A percentile compares a stretch with the other conserved stretches of the same genome.
These are phyloP conservation scores for Onygenales sp. DNA, from an alignment of 2,329 filamentous ascomycete genomes.

Conservation along the genomic window DNA sequence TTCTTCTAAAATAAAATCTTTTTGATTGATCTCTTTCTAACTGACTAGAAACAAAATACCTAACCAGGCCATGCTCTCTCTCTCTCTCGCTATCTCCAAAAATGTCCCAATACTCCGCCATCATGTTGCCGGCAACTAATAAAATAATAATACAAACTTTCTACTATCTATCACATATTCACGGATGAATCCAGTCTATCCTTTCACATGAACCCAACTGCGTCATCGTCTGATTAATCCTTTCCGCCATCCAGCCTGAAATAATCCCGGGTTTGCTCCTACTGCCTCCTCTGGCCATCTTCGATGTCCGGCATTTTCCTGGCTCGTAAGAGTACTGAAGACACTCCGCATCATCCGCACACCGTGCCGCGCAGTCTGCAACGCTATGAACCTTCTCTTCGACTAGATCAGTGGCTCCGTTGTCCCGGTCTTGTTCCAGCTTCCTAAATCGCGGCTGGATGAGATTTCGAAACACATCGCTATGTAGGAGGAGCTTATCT, in stretches of 20 bases:
- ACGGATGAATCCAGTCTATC: conserved; percentile 4
- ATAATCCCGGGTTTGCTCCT: background rate
- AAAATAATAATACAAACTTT: background rate
- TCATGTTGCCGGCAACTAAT: no score
- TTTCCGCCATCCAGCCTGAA: conserved; percentile 9
- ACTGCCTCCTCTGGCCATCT: background rate
- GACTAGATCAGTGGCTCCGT: conserved; percentile 1
- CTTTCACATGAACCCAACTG: conserved; percentile 4
- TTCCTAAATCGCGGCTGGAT: conserved; percentile 2
- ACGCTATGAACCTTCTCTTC: background rate
- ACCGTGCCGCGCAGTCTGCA: conserved; percentile 3
- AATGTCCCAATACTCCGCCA: background rate
- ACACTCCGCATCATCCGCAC: conserved; percentile 3
- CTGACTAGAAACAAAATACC: no score
- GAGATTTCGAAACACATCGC: conserved; percentile 7
- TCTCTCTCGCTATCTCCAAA: background rate
- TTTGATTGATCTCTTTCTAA: no score
- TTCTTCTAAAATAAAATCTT: no score
- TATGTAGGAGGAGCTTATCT: conserved; percentile 2
- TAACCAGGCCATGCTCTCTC: background rate
- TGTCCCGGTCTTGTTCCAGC: conserved; percentile 7
- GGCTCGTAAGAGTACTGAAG: conserved; percentile 7
- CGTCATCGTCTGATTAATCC: conserved; percentile 2
- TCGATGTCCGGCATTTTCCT: conserved; percentile 7
- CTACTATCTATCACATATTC: background rate